Percentiles rank a stretch among this genome's conserved stretches.
phyloP scores from a whole-genome alignment of 768 basidiomycete genomes.

The Coprinopsis marcescibilis region DNA sequence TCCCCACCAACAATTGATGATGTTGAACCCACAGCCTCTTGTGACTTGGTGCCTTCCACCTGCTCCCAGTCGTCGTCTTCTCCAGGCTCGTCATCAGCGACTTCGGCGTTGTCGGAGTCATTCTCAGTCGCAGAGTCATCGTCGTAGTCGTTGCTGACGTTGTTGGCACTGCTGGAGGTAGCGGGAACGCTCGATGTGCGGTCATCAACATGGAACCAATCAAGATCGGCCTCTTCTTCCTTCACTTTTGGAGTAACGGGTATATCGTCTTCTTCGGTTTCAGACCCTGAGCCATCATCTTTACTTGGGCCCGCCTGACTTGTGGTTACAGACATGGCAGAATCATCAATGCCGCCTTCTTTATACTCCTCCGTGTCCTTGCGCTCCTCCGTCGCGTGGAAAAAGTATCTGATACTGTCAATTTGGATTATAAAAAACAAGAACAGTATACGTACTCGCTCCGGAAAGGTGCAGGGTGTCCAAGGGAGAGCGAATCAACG shows the following conservation, averaged over 20 bases:
- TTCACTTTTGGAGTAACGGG: conserved; percentile 16
- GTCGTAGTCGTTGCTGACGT: too few species aligned
- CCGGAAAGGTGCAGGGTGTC: conserved; percentile 50
- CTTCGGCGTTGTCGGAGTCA: conserved; percentile 66
- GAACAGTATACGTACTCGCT: conserved; percentile 47
- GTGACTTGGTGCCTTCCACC: conserved; percentile 20
- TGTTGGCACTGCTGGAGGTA: too few species aligned
- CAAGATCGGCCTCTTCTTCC: conserved; percentile 1
- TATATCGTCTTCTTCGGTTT: conserved; percentile 47
- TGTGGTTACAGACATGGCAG: conserved; percentile 17
- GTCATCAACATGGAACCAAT: conserved; percentile 54
- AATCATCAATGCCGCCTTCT: conserved; percentile 30
- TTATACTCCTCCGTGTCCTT: conserved; percentile 47
- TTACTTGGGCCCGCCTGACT: conserved; percentile 28
- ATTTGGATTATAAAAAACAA: background rate
- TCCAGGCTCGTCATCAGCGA: conserved; percentile 24
- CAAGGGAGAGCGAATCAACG: conserved; percentile 61
- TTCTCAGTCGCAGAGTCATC: conserved; percentile 58
- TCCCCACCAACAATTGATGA: conserved; percentile 13
- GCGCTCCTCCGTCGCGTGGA: conserved; percentile 58
- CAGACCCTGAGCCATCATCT: conserved; percentile 54
- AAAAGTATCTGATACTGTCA: conserved; percentile 59
- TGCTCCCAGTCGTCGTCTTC: conserved; percentile 35
- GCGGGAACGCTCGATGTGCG: conserved; percentile 19
- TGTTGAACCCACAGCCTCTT: conserved; percentile 2